These are phyloP conservation scores for Cercophora newfieldiana DNA, from an alignment of 495 filamentous ascomycete genomes.

Conservation along the genomic window DNA sequence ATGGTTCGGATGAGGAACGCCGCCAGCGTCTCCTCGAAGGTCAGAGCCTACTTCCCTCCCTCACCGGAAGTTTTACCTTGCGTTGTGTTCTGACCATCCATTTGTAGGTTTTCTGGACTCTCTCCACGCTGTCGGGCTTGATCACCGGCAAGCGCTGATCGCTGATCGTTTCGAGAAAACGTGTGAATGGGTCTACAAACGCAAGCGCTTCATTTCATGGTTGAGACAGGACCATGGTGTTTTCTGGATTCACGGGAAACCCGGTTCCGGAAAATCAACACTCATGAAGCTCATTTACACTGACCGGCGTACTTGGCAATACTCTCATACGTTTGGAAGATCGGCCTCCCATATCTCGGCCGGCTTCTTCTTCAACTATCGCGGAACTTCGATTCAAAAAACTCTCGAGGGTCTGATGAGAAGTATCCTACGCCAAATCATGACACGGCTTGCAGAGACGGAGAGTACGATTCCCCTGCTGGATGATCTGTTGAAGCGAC, in stretches of 20 bases:
- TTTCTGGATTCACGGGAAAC: conserved; percentile 52
- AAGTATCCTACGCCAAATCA: not conserved
- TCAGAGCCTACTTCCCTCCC: too few species aligned
- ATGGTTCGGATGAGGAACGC: too few species aligned
- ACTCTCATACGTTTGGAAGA: not conserved
- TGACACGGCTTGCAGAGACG: not conserved
- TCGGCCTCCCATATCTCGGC: not conserved
- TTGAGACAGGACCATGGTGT: not conserved
- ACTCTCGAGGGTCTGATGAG: conserved; percentile 45
- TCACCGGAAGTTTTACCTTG: too few species aligned
- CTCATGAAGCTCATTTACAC: conserved; percentile 44
- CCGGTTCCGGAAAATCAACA: conserved; percentile 52
- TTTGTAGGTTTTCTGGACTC: not conserved
- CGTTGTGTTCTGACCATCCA: not conserved
- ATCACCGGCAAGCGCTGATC: not conserved
- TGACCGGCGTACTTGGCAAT: conserved; percentile 8
- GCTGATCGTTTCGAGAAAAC: not conserved
- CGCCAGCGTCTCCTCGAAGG: too few species aligned
- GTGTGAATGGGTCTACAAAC: not conserved
- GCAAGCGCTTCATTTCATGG: conserved; percentile 10
- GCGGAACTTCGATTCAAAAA: conserved; percentile 36
- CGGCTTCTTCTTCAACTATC: conserved; percentile 13
- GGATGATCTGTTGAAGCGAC: not conserved
- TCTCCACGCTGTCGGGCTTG: not conserved
- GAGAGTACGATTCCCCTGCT: too few species aligned